Base-by-base conservation (phyloP, 2,329 filamentous ascomycete species). In the Metarhizium humberi region DNA sequence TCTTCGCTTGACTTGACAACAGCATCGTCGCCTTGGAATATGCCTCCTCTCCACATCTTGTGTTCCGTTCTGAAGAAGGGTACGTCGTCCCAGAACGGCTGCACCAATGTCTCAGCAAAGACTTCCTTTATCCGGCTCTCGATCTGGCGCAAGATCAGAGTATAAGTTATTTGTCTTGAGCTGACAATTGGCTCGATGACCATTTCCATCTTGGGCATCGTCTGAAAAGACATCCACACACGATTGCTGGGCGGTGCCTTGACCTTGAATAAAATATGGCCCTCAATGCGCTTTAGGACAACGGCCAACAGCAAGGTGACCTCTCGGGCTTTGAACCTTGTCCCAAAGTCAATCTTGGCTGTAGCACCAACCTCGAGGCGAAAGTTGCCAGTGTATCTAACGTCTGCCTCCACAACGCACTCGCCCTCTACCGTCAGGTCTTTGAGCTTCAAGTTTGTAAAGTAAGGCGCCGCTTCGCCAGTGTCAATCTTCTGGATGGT, bases 211-310 rank as follows among this genome's bases (percentile, higher is more conserved):
- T 92, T 92, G 18, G 94, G 94, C 78, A 91, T 89, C n/a, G 84
- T 84, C 67, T 95, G 89, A 66, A 99, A 99, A 1, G 91, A 87
- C 61, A 97, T 83, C 94, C 94, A 99, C n/a, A 96, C 70, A 45
- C 94, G 84, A 68, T 99, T 99, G 70, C 91, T 96, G 0, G 94
- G 94, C 16, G 92, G 90, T 6, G 94, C 90, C 69, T 99, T 99
- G 69, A 97, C 85, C 64, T 90, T 88, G 64, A 96, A 78, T 34
- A 96, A 73, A 49, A 89, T 72, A 63, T 95, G 92, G 0, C 94
- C 94, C 63, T 95, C 89, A 1, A 97, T 75, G 62, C 86, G 88
- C 67, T 89, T 92, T 55, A 96, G 70, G 1, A 94, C 87, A 3
- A 91, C 89, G 3, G 94, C 90, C 40, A 99, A 79, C 10, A 96